Percentiles rank a stretch among this genome's conserved stretches.
phyloP scores from a whole-genome alignment of 2,329 filamentous ascomycete species.

The Alternaria burnsii region DNA sequence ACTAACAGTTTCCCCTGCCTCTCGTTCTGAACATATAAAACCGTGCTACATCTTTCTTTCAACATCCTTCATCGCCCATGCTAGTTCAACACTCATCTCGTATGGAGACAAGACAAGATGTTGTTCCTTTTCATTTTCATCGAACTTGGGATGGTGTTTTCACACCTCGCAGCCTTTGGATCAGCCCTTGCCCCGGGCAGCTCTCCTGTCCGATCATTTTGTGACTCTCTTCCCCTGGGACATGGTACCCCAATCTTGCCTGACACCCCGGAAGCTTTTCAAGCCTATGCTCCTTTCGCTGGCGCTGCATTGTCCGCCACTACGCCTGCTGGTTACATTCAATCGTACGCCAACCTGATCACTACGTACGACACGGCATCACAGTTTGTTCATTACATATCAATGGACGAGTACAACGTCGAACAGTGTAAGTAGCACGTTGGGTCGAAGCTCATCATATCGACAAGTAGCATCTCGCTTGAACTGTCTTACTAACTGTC shows the following conservation, averaged over 20 bases:
- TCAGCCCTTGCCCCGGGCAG: not conserved
- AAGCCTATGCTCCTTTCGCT: slow-evolving; percentile 14
- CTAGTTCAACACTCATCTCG: not conserved
- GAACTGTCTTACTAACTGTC: not conserved
- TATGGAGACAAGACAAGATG: not conserved
- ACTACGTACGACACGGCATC: slow-evolving; percentile 15
- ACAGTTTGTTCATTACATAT: slow-evolving; percentile 23
- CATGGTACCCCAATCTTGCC: slow-evolving; percentile 11
- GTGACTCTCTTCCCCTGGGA: slow-evolving; percentile 1
- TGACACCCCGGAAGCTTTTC: slow-evolving; percentile 26
- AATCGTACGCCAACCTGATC: slow-evolving; percentile 25
- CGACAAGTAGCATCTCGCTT: not conserved
- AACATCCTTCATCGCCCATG: not conserved
- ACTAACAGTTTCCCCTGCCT: not conserved
- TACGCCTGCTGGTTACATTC: slow-evolving; percentile 26
- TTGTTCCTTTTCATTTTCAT: not conserved
- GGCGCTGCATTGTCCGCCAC: slow-evolving; percentile 17
- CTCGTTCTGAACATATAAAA: not conserved
- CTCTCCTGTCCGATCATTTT: not conserved
- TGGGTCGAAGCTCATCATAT: not conserved
- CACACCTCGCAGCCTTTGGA: not conserved
- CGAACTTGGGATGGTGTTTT: not conserved
- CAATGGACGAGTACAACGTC: slow-evolving; percentile 18
- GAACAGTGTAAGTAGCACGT: slow-evolving; percentile 14
- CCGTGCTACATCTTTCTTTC: not conserved